A percentile compares a stretch with the other conserved stretches of the same genome.
phyloP scores from a whole-genome alignment of 2,329 filamentous ascomycete species.

The Salinomyces thailandicus region DNA sequence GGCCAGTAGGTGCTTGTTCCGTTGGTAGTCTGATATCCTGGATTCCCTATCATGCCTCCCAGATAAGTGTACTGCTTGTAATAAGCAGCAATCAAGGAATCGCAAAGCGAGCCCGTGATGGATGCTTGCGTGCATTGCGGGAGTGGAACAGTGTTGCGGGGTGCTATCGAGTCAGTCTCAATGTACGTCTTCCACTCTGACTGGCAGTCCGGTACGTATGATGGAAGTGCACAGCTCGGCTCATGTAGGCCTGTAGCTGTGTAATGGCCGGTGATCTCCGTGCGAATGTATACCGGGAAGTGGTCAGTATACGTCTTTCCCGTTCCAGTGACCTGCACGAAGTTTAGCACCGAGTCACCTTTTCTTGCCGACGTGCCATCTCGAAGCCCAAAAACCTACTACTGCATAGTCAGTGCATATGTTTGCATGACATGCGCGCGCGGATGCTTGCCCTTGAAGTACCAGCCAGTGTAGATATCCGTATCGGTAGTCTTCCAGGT shows the following conservation, averaged over 20 bases:
- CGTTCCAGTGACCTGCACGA: no score
- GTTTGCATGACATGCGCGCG: no score
- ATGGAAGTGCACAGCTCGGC: not conserved
- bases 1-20: not conserved
- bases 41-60: not conserved
- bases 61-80: not conserved
- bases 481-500: not conserved
- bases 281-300: no score
- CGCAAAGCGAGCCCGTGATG: not conserved
- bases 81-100: not conserved
- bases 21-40: not conserved
- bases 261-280: no score
- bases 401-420: no score
- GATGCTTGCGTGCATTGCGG: conserved; percentile 1
- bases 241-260: no score
- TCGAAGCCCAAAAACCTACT: no score
- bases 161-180: not conserved
- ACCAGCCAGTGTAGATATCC: conserved; percentile 6
- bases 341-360: no score
- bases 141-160: not conserved
- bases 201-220: not conserved
- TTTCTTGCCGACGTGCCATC: no score
- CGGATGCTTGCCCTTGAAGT: no score
- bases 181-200: not conserved
- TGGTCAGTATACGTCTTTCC: no score